phyloP scores from a whole-genome alignment of 805 yeast species.

The Nakazawaea wyomingensis region DNA sequence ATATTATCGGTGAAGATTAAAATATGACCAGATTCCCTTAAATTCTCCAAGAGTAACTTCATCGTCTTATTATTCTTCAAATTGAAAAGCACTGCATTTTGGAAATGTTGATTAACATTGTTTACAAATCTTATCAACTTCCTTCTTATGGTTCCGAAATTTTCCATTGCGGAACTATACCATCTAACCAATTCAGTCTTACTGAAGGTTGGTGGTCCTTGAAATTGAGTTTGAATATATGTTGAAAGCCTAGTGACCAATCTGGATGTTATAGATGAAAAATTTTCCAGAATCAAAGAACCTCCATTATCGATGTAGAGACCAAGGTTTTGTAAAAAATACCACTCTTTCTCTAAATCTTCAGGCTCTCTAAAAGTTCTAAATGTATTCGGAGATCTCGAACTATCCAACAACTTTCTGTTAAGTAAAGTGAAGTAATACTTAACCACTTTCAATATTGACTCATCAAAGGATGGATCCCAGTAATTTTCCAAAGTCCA shows the following conservation, averaged over 20 bases:
- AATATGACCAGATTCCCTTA: slow-evolving; percentile 67
- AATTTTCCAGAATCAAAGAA: slow-evolving; percentile 72
- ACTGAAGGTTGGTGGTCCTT: slow-evolving; percentile 47
- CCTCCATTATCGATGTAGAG: slow-evolving; percentile 77
- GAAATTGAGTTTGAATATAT: slow-evolving; percentile 67
- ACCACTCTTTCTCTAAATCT: slow-evolving; percentile 79
- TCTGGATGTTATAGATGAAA: slow-evolving; percentile 59
- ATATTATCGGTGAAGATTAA: slow-evolving; percentile 68
- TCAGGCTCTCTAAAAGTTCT: slow-evolving; percentile 90
- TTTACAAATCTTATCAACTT: slow-evolving; percentile 75
- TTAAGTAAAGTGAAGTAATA: slow-evolving; percentile 68
- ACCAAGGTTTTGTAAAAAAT: slow-evolving; percentile 70
- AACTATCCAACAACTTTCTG: slow-evolving; percentile 73
- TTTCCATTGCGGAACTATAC: slow-evolving; percentile 63
- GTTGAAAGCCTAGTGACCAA: slow-evolving; percentile 63
- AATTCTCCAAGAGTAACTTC: slow-evolving; percentile 47
- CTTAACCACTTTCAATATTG: slow-evolving; percentile 67
- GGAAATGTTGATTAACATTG: slow-evolving; percentile 61
- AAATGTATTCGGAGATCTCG: slow-evolving; percentile 56
- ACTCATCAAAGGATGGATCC: slow-evolving; percentile 56
- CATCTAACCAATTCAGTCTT: slow-evolving; percentile 50
- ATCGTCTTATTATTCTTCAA: slow-evolving; percentile 40
- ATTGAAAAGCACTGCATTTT: slow-evolving; percentile 63
- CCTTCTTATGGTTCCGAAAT: slow-evolving; percentile 71
- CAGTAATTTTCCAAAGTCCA: slow-evolving; percentile 69